Evolutionary conservation across 78 protist genomes (phyloP).

Genomic region (slime mould (Dictyostelium discoideum)): DNA sequence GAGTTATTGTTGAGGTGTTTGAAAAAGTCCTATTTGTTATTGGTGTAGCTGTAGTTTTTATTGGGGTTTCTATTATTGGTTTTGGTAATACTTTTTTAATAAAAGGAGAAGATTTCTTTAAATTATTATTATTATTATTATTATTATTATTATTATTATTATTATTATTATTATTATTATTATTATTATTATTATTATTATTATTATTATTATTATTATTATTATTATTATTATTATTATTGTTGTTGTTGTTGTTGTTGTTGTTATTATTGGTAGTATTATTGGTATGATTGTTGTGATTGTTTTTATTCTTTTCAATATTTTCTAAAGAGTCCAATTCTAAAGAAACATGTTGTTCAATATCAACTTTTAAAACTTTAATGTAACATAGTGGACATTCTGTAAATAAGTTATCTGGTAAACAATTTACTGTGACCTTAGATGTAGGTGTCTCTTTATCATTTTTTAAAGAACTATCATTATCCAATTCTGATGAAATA

Average conservation of each 20-base stretch:
- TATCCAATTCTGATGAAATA: background rate
- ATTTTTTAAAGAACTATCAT: background rate
- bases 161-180: no score
- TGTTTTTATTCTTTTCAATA: background rate
- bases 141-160: no score
- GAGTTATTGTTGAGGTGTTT: background rate
- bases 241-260: background rate
- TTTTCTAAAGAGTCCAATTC: background rate
- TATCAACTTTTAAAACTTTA: background rate
- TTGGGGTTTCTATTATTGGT: background rate
- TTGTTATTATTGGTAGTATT: background rate
- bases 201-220: background rate
- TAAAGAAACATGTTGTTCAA: background rate
- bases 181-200: no score
- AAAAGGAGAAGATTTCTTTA: background rate
- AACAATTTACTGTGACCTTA: background rate
- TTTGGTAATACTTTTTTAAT: background rate
- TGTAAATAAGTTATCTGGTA: background rate
- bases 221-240: background rate
- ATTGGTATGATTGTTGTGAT: background rate
- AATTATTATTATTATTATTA: background rate
- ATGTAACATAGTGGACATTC: background rate
- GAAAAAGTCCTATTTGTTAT: background rate
- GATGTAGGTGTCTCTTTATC: background rate
- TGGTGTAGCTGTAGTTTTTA: background rate